phyloP scores from a whole-genome alignment of 257 asterid genomes.

The Rehmannia glutinosa region DNA sequence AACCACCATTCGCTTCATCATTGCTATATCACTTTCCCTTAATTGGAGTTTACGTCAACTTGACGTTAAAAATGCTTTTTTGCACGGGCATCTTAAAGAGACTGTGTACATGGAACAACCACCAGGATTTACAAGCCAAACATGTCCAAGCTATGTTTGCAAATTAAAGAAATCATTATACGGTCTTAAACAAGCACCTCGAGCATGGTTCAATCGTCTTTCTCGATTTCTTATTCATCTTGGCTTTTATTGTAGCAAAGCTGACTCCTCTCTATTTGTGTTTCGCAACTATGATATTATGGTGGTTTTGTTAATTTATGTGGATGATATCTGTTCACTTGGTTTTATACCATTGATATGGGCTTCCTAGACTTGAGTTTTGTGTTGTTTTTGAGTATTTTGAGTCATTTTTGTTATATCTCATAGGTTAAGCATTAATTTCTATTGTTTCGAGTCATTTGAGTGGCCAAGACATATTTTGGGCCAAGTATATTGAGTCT shows the following conservation, averaged over 20 bases:
- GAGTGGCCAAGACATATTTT: too few relatives aligned
- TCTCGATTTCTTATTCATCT: background rate
- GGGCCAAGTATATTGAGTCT: too few relatives aligned
- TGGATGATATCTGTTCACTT: background rate
- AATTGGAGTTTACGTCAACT: background rate
- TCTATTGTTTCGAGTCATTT: too few relatives aligned
- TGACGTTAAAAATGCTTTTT: background rate
- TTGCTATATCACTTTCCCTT: background rate
- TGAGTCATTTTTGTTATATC: too few relatives aligned
- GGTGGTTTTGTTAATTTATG: background rate
- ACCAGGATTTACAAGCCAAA: background rate
- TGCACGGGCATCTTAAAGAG: background rate
- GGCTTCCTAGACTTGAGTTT: too few relatives aligned
- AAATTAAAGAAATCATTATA: background rate
- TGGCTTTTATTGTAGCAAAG: background rate
- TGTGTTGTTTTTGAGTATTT: too few relatives aligned
- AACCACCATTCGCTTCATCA: background rate
- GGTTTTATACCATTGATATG: too few relatives aligned
- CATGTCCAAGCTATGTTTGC: background rate
- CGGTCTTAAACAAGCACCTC: background rate
- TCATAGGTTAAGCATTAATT: too few relatives aligned
- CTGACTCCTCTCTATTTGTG: background rate
- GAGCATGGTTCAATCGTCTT: background rate
- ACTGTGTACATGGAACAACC: background rate
- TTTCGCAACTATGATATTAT: background rate